Base-by-base conservation (phyloP, 129 eudicot genomes). In the Gnaphalium uliginosum region DNA sequence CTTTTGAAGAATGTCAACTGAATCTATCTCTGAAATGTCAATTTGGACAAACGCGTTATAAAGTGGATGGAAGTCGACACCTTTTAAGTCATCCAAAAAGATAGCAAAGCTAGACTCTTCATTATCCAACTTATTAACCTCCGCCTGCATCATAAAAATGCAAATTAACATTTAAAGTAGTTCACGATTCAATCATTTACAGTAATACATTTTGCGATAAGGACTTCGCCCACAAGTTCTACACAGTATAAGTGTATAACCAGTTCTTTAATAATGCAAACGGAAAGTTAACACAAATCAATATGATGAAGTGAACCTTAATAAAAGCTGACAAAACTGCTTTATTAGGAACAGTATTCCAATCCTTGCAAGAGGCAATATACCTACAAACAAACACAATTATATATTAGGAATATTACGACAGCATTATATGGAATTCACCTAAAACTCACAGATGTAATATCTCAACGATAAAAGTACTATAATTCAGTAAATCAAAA, bases 1-100 rank as follows among this genome's bases (percentile, higher is more conserved):
- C 76, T 87, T 87, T 78, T 90, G 90, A 66, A 88, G 81, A n/a
- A 94, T 83, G 78, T 94, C 97, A 73, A 94, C 93, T 4, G 86
- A 88, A 68, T 90, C 93, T 43, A 90, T 86, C 85, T 94, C 97
- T 18, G 97, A 94, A 72, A 27, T 23, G 25, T 88, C 89, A 46
- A 85, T 84, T 76, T 84, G 87, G 72, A 71, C 68, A 46, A 94
- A 76, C 5, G 81, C 68, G 27, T 81, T 84, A 71, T 83, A 75
- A 69, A 90, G 86, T 11, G 98, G 97, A 75, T 74, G 76, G 78
- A 83, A 83, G 73, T 94, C 98, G 9, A 73, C 84, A 75, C 79
- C 86, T 86, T 87, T 85, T 32, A 94, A 66, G 72, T 85, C 91
- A 68, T 94, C 98, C 81, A 94, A 67, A 27, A 63, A 81, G 73